Conservation (phyloP, 2,329 filamentous ascomycete genomes). For the Arthrobotrys sinensis region DNA sequence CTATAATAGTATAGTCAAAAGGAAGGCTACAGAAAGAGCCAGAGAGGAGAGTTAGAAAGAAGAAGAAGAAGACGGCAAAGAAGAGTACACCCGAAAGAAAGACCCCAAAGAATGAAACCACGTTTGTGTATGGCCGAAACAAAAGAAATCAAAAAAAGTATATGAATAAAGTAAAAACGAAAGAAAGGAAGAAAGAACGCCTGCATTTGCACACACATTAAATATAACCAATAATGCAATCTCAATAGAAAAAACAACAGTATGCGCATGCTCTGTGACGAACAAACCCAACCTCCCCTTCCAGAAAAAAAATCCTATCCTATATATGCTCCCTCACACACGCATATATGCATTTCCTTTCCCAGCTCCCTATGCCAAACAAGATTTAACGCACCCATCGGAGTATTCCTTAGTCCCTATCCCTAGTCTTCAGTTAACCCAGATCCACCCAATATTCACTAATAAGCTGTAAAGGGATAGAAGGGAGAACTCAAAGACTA, state of each 20-base stretch:
- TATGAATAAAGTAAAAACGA: conserved; percentile 13
- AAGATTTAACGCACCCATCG: conserved; percentile 28
- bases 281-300: neutral
- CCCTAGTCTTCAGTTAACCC: conserved; percentile 52
- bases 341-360: conserved; percentile 1
- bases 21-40: conserved; percentile 9
- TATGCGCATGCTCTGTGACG: conserved; percentile 11
- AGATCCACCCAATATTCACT: conserved; percentile 25
- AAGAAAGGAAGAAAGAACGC: conserved; percentile 41
- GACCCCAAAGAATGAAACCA: conserved; percentile 5
- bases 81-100: conserved; percentile 10
- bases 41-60: conserved; percentile 52
- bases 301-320: neutral
- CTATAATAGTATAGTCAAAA: neutral
- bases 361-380: conserved; percentile 8
- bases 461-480: conserved; percentile 23
- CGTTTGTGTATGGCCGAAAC: neutral
- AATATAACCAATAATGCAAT: conserved; percentile 19
- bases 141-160: conserved; percentile 4
- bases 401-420: conserved; percentile 47
- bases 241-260: conserved; percentile 24
- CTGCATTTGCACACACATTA: conserved; percentile 40
- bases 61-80: conserved; percentile 31
- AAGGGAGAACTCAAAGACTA: conserved; percentile 49
- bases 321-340: neutral